Evolutionary conservation across 768 basidiomycete genomes (phyloP), one percentile per base, ranked within the genome.

Genomic region (Hemileccinum impolitum): DNA sequence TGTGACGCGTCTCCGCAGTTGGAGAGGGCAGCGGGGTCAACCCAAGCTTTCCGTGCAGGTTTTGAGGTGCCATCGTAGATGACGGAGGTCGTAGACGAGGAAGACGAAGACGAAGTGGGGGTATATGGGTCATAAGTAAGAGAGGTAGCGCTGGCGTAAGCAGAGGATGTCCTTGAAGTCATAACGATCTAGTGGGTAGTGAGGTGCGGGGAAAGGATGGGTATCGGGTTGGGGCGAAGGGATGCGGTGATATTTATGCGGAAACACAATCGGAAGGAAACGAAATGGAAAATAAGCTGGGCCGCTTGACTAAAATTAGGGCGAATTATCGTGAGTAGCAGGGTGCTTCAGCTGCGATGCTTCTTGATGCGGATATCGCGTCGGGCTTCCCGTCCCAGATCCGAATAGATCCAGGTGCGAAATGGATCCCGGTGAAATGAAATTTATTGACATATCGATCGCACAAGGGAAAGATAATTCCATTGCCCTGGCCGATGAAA

Each of bases 11-110:
- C 78, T 31, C 75, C 78, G 58, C 75, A 73, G 61, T 81, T 66
- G n/a, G 83, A 82, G 43, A 87, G 69, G 2, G 76, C 68, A 15
- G 74, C 69, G 7, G 86, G 85, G 59, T 87, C 84, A 25, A 87
- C 76, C 86, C 86, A 87, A 10, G 66, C 68, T 58, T 72, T 74
- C 8, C 63, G 63, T 19, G 61, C 34, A 10, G 53, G 42, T 45
- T 64, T 58, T 30, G 53, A 42, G 32, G 56, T 48, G 23, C 34
- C 47, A 28, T 55, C 55, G 28, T 63, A 61, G 40, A 64, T 58
- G 48, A 67, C 35, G 41, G 74, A 51, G 38, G 66, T 51, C n/a
- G 61, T 39, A 12, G 67, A 52, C 1, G 61, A 44, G 3, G 60
- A 47, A 30, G 61, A 45, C 9, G 60, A 47, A 30, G 61, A 45